A percentile compares a stretch with the other conserved stretches of the same genome.
Evolutionary conservation across 2,329 filamentous ascomycete species (phyloP).

Genomic region (Ilyonectria mors-panacis): DNA sequence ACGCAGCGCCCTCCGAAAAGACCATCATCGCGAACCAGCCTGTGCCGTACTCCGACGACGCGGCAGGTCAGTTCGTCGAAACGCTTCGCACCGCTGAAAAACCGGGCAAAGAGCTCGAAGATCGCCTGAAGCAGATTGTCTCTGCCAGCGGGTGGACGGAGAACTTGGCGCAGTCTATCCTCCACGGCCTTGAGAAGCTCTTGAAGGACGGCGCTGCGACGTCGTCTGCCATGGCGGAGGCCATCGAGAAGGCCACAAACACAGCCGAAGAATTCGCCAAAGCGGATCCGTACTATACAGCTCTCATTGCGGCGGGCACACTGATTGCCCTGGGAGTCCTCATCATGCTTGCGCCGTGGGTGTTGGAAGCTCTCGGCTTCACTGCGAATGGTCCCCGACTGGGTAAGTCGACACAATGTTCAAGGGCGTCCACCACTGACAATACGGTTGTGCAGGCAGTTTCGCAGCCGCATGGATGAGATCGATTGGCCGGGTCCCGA

Average conservation of each 20-base stretch:
- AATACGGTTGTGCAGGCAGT: constrained; percentile 22
- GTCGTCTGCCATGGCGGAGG: constrained; percentile 27
- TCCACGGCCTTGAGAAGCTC: constrained; percentile 35
- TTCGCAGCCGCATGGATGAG: constrained; percentile 47
- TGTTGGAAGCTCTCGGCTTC: constrained; percentile 43
- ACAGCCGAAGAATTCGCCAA: constrained; percentile 38
- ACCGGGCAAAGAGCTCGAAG: not conserved
- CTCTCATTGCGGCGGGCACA: constrained; percentile 35
- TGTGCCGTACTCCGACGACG: constrained; percentile 27
- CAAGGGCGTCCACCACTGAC: rapidly evolving
- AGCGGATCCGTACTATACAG: constrained; percentile 37
- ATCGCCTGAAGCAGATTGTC: constrained; percentile 27
- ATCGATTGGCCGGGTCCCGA: constrained; percentile 34
- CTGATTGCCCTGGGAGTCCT: constrained; percentile 40
- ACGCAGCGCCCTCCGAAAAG: constrained; percentile 2
- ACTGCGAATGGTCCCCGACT: constrained; percentile 29
- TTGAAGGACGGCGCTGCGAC: constrained; percentile 31
- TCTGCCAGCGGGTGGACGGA: constrained; percentile 38
- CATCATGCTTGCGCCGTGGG: constrained; percentile 39
- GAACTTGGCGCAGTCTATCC: constrained; percentile 33
- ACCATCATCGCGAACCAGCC: not conserved
- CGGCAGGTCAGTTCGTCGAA: constrained; percentile 32
- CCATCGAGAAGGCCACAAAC: constrained; percentile 30
- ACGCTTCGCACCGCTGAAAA: constrained; percentile 23
- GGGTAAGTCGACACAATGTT: constrained; percentile 22